Evolutionary conservation across 2,329 filamentous ascomycete species (phyloP), one percentile per base, ranked within the genome.

Genomic region (Colletotrichum gloeosporioides): DNA sequence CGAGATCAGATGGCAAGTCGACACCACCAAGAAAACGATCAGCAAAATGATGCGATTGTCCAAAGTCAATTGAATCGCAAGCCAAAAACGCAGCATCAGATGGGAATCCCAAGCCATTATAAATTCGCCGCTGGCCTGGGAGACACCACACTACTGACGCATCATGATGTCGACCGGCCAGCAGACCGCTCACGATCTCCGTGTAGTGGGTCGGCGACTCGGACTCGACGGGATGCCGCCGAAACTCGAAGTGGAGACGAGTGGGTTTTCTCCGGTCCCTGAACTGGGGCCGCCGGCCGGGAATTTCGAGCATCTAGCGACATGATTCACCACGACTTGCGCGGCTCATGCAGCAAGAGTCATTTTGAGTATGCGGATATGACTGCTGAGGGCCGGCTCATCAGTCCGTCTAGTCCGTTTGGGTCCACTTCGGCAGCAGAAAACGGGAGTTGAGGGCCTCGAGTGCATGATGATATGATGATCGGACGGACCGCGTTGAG

Each of bases 171-270:
- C 16, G 29, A 71, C 29, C 57, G 55, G 55, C 16, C 18, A 13
- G 6, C 29, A 32, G n/a, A 53, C 31, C 39, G 39, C 13, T 13
- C 36, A 29, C 16, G 36, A 69, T 32, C 27, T 63, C 71, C 65
- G 70, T 22, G 15, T 55, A 29, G 71, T 69, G 57, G 65, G 71
- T 69, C 65, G 71, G 65, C 67, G 36, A 73, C 22, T 64, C 71
- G 71, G 65, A 67, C 65, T 73, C 27, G 65, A 57, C 71, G 55
- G 31, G 65, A 69, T 55, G 71, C 65, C 71, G 65, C 57, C 55
- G 71, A 69, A 73, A 63, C 71, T 32, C 3, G 34, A 27, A 22
- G 53, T 55, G 65, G 65, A 73, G 44, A 15, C 27, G 6, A 16
- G 62, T 69, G 71, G 71, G 57, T 57, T 73, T 62, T 73, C n/a